Conservation (phyloP, 345 rosid species). For the Euclidium syriacum region DNA sequence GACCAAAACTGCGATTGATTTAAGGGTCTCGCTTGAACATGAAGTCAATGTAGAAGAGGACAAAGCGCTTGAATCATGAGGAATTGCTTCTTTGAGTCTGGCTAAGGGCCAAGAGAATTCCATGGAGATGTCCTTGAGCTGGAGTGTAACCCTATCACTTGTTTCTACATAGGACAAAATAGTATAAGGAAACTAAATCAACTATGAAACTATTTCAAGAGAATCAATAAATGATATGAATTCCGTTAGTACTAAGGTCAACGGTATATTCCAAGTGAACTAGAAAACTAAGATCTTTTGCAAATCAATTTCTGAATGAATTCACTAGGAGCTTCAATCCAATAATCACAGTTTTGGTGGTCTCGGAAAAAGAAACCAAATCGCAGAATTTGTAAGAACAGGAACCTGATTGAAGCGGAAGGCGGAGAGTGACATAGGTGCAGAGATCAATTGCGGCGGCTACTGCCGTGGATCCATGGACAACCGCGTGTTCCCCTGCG, state of each 20-base stretch:
- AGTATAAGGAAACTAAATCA: not conserved
- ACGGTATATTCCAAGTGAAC: not conserved
- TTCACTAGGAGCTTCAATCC: not conserved
- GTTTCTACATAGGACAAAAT: not conserved
- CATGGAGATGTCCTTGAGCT: constrained; percentile 52
- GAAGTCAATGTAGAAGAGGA: constrained; percentile 47
- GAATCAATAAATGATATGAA: not conserved
- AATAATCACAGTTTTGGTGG: not conserved
- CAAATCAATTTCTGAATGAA: not conserved
- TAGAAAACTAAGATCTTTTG: not conserved
- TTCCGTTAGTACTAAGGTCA: not conserved
- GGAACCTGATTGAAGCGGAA: constrained; percentile 51
- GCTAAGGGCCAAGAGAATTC: constrained; percentile 76
- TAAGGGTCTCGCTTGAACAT: constrained; percentile 47
- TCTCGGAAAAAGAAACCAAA: not conserved
- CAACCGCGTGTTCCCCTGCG: constrained; percentile 94
- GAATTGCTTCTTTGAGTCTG: constrained; percentile 51
- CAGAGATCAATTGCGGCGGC: constrained; percentile 88
- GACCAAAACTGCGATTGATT: constrained; percentile 49
- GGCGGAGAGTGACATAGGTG: constrained; percentile 53
- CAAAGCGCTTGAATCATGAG: constrained; percentile 35
- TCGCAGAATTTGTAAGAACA: not conserved
- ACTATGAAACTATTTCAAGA: not conserved
- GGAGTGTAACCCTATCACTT: constrained; percentile 47
- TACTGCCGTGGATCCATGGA: constrained; percentile 89